Evolutionary conservation across 371 early-diverging fungal genomes (phyloP).

Genomic region (Mortierella sp.): DNA sequence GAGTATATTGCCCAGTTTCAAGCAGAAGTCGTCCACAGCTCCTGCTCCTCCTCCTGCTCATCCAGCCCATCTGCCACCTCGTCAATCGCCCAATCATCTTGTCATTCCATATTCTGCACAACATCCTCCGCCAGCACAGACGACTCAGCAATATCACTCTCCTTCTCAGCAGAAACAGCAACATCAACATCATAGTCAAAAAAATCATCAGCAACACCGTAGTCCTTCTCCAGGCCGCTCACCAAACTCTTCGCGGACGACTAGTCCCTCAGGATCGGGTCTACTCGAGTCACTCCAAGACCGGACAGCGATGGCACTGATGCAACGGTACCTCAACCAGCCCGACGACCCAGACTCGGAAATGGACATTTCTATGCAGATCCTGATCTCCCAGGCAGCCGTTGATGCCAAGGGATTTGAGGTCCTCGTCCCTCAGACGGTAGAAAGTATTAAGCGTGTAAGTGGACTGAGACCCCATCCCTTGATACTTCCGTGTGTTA

Average conservation of each 20-base stretch:
- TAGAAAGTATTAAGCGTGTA: slow-evolving; percentile 66
- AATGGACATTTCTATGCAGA: slow-evolving; percentile 66
- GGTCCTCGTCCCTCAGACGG: slow-evolving; percentile 64
- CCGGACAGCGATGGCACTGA: slow-evolving; percentile 48
- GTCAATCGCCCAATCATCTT: slow-evolving; percentile 27
- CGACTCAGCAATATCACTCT: neutral
- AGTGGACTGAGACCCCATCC: neutral
- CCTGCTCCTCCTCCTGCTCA: slow-evolving; percentile 13
- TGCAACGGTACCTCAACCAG: slow-evolving; percentile 40
- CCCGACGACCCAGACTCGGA: slow-evolving; percentile 58
- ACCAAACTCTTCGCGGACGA: slow-evolving; percentile 1
- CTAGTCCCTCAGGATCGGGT: slow-evolving; percentile 13
- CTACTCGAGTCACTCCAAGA: slow-evolving; percentile 13
- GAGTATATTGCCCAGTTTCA: slow-evolving; percentile 1
- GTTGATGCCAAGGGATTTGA: slow-evolving; percentile 71
- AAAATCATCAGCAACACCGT: slow-evolving; percentile 38
- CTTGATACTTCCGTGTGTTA: neutral
- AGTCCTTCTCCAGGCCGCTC: slow-evolving; percentile 15
- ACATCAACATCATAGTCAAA: slow-evolving; percentile 40
- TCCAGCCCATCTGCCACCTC: slow-evolving; percentile 11
- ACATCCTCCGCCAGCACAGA: neutral
- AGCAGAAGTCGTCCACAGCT: no score
- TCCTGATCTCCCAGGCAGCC: slow-evolving; percentile 70
- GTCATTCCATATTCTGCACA: slow-evolving; percentile 10
- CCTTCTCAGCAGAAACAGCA: slow-evolving; percentile 18